phyloP scores from a whole-genome alignment of 805 yeast genomes.

The Pichia deserticola region DNA sequence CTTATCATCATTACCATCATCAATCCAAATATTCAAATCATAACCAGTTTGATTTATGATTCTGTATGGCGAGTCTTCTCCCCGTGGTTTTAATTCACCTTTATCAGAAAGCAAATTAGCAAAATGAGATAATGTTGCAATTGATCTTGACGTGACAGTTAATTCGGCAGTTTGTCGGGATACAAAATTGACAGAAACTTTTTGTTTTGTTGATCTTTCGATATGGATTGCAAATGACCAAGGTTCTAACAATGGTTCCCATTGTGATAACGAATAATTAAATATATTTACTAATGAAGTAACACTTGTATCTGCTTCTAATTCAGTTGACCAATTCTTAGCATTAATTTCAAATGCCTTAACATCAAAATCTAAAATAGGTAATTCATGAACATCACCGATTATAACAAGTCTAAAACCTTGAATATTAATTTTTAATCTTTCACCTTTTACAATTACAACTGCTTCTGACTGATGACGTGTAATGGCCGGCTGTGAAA shows the following conservation, averaged over 20 bases:
- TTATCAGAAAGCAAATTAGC: conserved; percentile 50
- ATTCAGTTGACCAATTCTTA: conserved; percentile 79
- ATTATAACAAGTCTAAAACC: conserved; percentile 77
- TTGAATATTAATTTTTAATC: conserved; percentile 54
- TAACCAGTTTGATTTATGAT: conserved; percentile 81
- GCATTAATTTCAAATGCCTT: conserved; percentile 63
- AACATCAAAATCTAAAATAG: conserved; percentile 70
- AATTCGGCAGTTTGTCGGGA: conserved; percentile 73
- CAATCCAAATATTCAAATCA: conserved; percentile 78
- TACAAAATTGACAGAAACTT: conserved; percentile 56
- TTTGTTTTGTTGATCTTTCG: conserved; percentile 39
- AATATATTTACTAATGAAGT: conserved; percentile 68
- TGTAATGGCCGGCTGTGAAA: conserved; percentile 14
- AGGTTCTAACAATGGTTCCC: conserved; percentile 93
- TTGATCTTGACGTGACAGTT: conserved; percentile 72
- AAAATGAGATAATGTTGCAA: conserved; percentile 69
- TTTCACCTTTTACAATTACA: conserved; percentile 59
- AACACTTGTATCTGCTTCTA: conserved; percentile 59
- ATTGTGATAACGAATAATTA: conserved; percentile 81
- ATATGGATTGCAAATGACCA: conserved; percentile 75
- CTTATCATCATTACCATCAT: conserved; percentile 29
- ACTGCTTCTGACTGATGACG: conserved; percentile 21
- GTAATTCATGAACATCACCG: conserved; percentile 88
- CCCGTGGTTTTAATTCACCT: conserved; percentile 53
- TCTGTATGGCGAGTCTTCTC: conserved; percentile 74